Base-by-base conservation (phyloP, 768 basidiomycete species). In the Terana coerulea region DNA sequence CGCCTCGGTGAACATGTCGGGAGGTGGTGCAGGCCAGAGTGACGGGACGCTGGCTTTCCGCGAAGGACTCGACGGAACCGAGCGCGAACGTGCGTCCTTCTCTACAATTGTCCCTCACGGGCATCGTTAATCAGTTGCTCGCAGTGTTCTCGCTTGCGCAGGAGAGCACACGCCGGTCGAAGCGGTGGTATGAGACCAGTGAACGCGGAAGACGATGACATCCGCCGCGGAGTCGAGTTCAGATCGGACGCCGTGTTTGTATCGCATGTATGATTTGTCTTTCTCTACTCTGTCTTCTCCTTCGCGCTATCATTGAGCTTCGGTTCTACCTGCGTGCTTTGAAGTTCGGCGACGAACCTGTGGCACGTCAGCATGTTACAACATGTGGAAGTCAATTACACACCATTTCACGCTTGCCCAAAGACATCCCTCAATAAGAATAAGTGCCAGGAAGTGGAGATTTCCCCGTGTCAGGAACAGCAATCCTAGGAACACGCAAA, bases 11-110 rank as follows among this genome's bases (percentile, higher is more conserved):
- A 60, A 62, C 7, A 41, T 51, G 11, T 41, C 56, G 8, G 52
- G 53, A 2, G 52, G 47, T 3, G 76, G 78, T 3, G 71, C 78
- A 3, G 65, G 74, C 10, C 71, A 73, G 6, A 80, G 76, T 12
- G 84, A 86, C 55, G 64, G 71, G 1, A 81, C 89, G 5, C 85
- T 88, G 56, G 71, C 79, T 11, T 98, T 98, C 62, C 75, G 91
- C 57, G 94, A 95, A 66, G 95, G 94, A 1, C 78, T 98, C 53
- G 94, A 98, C 49, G 83, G 80, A n/a, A 91, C 90, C 12, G 94
- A 98, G 65, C 79, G 95, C 56, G 92, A 95, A 74, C 59, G 94
- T 95, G 64, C 75, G 84, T 44, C 45, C 29, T 19, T 41, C 19
- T 47, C 49, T 14, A 11, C 44, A 49, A 29, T 24, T 26, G 3